Conservation (phyloP, 2,329 filamentous ascomycete genomes). For the Bipolaris victoriae region DNA sequence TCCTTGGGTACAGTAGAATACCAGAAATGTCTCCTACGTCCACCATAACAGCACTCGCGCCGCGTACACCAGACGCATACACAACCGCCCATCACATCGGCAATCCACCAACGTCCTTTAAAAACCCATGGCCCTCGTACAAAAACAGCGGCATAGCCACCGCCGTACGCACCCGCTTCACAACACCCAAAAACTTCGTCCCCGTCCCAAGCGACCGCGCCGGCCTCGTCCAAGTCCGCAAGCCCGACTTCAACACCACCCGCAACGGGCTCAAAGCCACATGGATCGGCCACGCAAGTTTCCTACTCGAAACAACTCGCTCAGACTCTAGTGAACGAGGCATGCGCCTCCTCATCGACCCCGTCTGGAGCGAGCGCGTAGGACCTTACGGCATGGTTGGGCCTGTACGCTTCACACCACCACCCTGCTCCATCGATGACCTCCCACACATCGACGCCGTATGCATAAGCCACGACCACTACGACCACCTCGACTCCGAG, state of each 20-base stretch:
- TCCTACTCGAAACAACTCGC: constrained; percentile 54
- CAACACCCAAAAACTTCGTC: constrained; percentile 52
- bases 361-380: constrained; percentile 59
- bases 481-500: constrained; percentile 60
- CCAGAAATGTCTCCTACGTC: constrained; percentile 26
- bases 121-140: constrained; percentile 59
- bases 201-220: constrained; percentile 52
- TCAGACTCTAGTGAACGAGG: constrained; percentile 42
- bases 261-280: constrained; percentile 52
- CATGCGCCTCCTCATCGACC: constrained; percentile 59
- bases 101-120: constrained; percentile 54
- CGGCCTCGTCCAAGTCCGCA: constrained; percentile 52
- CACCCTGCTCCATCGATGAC: constrained; percentile 58
- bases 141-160: constrained; percentile 30
- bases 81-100: constrained; percentile 52
- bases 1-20: constrained; percentile 21
- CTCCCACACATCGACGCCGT: constrained; percentile 60
- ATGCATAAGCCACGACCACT: constrained; percentile 63
- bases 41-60: constrained; percentile 20
- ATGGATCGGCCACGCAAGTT: constrained; percentile 60
- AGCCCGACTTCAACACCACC: constrained; percentile 49
- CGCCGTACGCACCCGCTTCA: constrained; percentile 48
- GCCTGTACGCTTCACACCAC: constrained; percentile 59
- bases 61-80: constrained; percentile 28
- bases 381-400: constrained; percentile 56